Base-by-base conservation (phyloP, 2,329 filamentous ascomycete species). In the Seiridium cupressi region DNA sequence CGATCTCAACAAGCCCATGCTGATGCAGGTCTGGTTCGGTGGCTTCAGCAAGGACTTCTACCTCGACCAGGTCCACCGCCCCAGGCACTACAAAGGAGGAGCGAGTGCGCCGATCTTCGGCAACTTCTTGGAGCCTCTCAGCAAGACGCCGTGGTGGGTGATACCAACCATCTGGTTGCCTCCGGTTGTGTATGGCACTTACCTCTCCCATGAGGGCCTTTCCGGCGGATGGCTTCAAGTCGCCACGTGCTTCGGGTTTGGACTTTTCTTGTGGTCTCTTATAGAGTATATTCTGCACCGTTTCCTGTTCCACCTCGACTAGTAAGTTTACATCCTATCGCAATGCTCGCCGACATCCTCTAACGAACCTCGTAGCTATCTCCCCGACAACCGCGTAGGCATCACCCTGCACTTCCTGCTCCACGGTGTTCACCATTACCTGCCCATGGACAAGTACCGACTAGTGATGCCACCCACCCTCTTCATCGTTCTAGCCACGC, bases 371-470 rank as follows among this genome's bases (percentile, higher is more conserved):
- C 13, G 31, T 64, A 96, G 92, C 53, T 92, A 88, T 71, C 89
- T 99, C 9, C 95, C 95, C 0, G 92, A 99, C 73, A 96, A 98
- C 74, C 85, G 92, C 59, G 89, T 91, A n/a, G 89, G 85, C 64
- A 81, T 99, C 61, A 96, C 92, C 0, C 68, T 89, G 26, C 95
- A 99, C 74, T 99, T 99, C 78, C 79, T 97, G 46, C 90, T 99
- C 34, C 95, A 99, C 70, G 95, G 95, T 64, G 92, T 99, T 64
- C 95, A 99, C 73, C 95, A 99, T 77, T 99, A 98, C 76, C 85
- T 99, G 4, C 95, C 95, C n/a, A 98, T 99, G 95, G 95, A 99
- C 79, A 94, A 89, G 72, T 94, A 97, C 70, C 89, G 95, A 62
- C 88, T 99, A 8, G 95, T 99, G 65, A 98, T 99, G 95, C 95